Evolutionary conservation across 441 rosid species (phyloP).

Genomic region (Erysimum pusillum): DNA sequence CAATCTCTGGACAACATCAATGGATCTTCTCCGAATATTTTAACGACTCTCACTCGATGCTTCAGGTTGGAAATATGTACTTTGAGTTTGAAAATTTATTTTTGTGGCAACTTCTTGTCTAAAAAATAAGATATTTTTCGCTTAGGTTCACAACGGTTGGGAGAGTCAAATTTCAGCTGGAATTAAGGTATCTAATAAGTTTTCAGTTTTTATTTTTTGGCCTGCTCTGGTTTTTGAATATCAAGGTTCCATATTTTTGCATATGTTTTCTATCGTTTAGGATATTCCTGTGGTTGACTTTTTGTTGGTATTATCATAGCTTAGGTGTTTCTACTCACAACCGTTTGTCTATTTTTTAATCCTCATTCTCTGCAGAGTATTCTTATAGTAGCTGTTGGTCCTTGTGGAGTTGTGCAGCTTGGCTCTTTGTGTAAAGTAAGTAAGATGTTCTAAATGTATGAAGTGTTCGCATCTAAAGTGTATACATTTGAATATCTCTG

Average conservation of each 20-base stretch:
- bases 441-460: neutral
- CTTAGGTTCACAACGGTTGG: conserved; percentile 79
- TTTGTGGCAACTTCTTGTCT: neutral
- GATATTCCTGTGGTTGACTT: neutral
- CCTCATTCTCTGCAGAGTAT: conserved; percentile 64
- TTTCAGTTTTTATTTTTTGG: neutral
- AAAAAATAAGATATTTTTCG: neutral
- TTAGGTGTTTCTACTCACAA: neutral
- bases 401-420: conserved; percentile 90
- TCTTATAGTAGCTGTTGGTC: conserved; percentile 74
- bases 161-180: conserved; percentile 83
- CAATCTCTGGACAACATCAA: conserved; percentile 77
- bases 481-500: neutral
- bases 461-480: neutral
- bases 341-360: neutral
- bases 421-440: conserved; percentile 86
- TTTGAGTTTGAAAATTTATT: neutral
- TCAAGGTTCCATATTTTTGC: neutral
- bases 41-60: conserved; percentile 52
- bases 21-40: conserved; percentile 73
- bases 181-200: conserved; percentile 63
- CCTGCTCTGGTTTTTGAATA: neutral
- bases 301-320: neutral
- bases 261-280: neutral
- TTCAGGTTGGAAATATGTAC: conserved; percentile 59